Evolutionary conservation across 805 yeast genomes (phyloP), one percentile per base, ranked within the genome.

Genomic region (Wickerhamiella occidentalis): DNA sequence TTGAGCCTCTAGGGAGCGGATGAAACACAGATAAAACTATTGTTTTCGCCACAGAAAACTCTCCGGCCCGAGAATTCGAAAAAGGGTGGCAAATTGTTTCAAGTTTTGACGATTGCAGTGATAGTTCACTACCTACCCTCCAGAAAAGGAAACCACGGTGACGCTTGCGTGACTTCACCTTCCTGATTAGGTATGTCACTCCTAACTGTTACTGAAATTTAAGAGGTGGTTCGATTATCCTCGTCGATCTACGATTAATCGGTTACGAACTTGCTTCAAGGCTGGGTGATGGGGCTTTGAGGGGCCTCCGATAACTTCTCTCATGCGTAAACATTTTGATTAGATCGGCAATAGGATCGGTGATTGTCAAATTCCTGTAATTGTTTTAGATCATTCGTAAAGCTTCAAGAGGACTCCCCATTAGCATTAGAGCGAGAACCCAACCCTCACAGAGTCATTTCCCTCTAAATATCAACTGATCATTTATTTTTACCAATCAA

Each of bases 141-240:
- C 38, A n/a, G 19, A 33, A 15, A 15, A 5, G 38, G 38, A n/a
- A 33, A 33, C 15, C n/a, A 17, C 19, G 4, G 38, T 33, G 38
- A 33, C 38, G 38, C 38, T 33, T 33, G 38, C 38, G 38, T 33
- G 38, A 15, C 18, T 17, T 33, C 33, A 33, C 38, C 38, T 33
- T 9, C 38, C 38, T 33, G 38, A n/a, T 33, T 33, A 4, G 38
- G 38, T n/a, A 15, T 19, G 38, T 33, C 11, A 33, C 38, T n/a
- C 6, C 33, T 29, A 11, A 11, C 13, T 13, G 33, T 29, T 5
- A 29, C 33, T 29, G 6, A 17, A 33, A 33, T 33, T 33, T 33
- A 33, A 33, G 38, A 17, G 38, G 38, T 33, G 38, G 38, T 33
- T 12, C 38, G 38, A 33, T n/a, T 18, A 33, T 33, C 18, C 38